A percentile compares a stretch with the other conserved stretches of the same genome.
Conservation (phyloP, 257 asterid genomes). For the Misopates orontium region DNA sequence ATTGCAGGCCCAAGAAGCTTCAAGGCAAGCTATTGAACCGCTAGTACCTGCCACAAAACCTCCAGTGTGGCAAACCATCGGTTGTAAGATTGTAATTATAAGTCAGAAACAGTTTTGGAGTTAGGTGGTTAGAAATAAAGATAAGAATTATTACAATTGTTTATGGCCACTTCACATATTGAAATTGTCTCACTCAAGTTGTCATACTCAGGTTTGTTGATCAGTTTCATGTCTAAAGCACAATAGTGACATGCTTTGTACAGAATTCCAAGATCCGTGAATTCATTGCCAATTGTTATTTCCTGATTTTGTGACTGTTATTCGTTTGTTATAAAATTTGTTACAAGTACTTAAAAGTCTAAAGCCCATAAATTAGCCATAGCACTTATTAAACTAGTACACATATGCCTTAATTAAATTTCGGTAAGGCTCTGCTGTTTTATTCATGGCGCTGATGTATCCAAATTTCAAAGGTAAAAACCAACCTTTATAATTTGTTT, state of each 20-base stretch:
- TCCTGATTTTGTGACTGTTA: constrained; percentile 20
- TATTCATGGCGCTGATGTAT: too few relatives aligned
- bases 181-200: constrained; percentile 20
- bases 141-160: constrained; percentile 29
- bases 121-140: neutral
- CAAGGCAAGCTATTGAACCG: constrained; percentile 19
- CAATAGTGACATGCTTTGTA: constrained; percentile 42
- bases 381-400: too few relatives aligned
- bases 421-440: too few relatives aligned
- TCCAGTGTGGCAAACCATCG: neutral
- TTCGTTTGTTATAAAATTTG: too few relatives aligned
- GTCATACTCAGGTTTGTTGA: constrained; percentile 25
- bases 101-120: too few relatives aligned
- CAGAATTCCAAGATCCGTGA: constrained; percentile 47
- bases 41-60: constrained; percentile 28
- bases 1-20: constrained; percentile 35
- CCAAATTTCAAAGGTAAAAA: too few relatives aligned
- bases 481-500: too few relatives aligned
- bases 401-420: too few relatives aligned
- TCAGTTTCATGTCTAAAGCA: constrained; percentile 42
- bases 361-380: too few relatives aligned
- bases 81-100: neutral
- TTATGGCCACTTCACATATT: constrained; percentile 29
- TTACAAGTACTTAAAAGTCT: too few relatives aligned
- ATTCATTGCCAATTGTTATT: constrained; percentile 45